Evolutionary conservation across 2,329 filamentous ascomycete species (phyloP).

Genomic region (Aspergillus ochraceoroseus): DNA sequence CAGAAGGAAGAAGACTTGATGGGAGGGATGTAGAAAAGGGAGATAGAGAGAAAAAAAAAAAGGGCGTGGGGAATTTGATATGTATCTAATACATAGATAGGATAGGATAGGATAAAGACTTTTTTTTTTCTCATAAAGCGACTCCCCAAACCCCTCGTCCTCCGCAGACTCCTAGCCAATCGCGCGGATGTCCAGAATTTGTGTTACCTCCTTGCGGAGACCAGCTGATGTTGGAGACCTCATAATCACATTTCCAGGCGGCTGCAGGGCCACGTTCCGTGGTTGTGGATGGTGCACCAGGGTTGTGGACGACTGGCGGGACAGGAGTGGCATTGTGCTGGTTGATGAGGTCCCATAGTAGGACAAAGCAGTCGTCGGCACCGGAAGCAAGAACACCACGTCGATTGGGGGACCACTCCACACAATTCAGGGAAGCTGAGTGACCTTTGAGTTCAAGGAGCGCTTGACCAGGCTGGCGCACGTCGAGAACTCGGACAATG

Average conservation of each 20-base stretch:
- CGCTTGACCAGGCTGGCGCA: slow-evolving; percentile 91
- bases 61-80: not conserved
- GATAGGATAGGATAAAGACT: slow-evolving; percentile 1
- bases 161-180: slow-evolving; percentile 46
- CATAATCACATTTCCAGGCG: slow-evolving; percentile 46
- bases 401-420: slow-evolving; percentile 89
- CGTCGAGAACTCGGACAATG: slow-evolving; percentile 89
- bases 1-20: slow-evolving; percentile 2
- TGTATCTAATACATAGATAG: not conserved
- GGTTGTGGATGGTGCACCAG: slow-evolving; percentile 29
- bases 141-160: slow-evolving; percentile 46
- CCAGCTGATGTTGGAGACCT: slow-evolving; percentile 48
- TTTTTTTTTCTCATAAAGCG: slow-evolving; percentile 28
- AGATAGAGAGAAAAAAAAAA: not conserved
- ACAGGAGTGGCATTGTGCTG: slow-evolving; percentile 51
- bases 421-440: slow-evolving; percentile 76
- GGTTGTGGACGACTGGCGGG: slow-evolving; percentile 33
- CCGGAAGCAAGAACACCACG: slow-evolving; percentile 87
- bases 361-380: slow-evolving; percentile 82
- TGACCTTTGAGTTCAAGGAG: slow-evolving; percentile 90
- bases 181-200: slow-evolving; percentile 30
- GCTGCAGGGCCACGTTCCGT: slow-evolving; percentile 44
- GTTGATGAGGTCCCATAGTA: slow-evolving; percentile 90
- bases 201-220: slow-evolving; percentile 41
- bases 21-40: not conserved